A percentile compares a stretch with the other conserved stretches of the same genome.
These are phyloP conservation scores for Aspergillus pseudoglaucus DNA, from an alignment of 2,329 filamentous ascomycete species.

Conservation along the genomic window DNA sequence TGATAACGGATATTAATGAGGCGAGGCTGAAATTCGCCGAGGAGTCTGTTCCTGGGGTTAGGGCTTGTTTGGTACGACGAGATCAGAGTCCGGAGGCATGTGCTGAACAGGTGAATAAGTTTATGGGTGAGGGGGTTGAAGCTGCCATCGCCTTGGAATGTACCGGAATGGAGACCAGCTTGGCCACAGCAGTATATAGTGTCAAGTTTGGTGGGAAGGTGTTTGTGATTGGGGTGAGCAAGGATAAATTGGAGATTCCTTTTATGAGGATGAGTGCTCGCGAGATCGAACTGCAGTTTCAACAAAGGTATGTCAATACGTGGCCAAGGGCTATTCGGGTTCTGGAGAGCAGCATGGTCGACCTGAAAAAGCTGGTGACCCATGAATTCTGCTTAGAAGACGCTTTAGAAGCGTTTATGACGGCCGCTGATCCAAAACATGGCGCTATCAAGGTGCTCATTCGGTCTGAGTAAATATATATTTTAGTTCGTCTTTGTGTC, in stretches of 20 bases:
- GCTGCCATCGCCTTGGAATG: conserved; percentile 70
- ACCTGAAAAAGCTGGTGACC: conserved; percentile 76
- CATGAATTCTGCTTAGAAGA: conserved; percentile 83
- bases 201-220: conserved; percentile 94
- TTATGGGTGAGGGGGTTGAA: conserved; percentile 52
- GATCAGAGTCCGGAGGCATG: conserved; percentile 58
- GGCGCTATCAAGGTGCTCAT: conserved; percentile 79
- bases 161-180: conserved; percentile 87
- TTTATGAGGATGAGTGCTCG: conserved; percentile 89
- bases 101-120: conserved; percentile 60
- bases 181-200: conserved; percentile 78
- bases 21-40: conserved; percentile 78
- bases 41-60: conserved; percentile 69
- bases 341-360: conserved; percentile 74
- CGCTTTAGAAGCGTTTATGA: conserved; percentile 82
- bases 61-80: conserved; percentile 56
- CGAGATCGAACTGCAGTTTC: conserved; percentile 92
- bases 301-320: conserved; percentile 93
- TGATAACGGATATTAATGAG: conserved; percentile 92
- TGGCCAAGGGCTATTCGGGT: conserved; percentile 91
- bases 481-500: too few species aligned
- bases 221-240: conserved; percentile 92
- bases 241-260: conserved; percentile 89
- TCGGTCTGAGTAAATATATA: too few species aligned
- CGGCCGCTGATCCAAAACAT: conserved; percentile 77